Evolutionary conservation across 2,329 filamentous ascomycete genomes (phyloP).

Genomic region (Niveomyces coronatus): DNA sequence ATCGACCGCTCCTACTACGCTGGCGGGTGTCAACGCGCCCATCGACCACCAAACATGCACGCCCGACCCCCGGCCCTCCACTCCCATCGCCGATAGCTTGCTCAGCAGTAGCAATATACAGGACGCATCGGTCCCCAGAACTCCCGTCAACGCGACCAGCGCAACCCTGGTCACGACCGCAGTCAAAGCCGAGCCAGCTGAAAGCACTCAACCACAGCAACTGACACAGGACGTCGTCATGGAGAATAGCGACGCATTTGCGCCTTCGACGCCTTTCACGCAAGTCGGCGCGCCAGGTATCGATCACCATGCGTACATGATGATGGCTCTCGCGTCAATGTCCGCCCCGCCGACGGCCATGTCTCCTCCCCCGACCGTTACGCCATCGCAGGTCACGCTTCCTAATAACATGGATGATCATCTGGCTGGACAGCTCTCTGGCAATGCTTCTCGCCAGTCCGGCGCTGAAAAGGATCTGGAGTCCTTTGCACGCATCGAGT

Average conservation of each 20-base stretch:
- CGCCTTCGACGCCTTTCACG: conserved; percentile 24
- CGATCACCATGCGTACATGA: conserved; percentile 32
- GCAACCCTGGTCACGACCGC: no score
- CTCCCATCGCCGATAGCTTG: no score
- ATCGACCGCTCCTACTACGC: neutral
- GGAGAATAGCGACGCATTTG: conserved; percentile 17
- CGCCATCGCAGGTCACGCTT: conserved; percentile 35
- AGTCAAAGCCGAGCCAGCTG: conserved; percentile 11
- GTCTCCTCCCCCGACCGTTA: conserved; percentile 34
- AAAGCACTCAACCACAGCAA: conserved; percentile 12
- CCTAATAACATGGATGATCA: conserved; percentile 25
- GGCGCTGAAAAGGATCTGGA: conserved; percentile 35
- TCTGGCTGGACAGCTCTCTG: conserved; percentile 18
- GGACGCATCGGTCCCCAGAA: no score
- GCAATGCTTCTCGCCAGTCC: conserved; percentile 24
- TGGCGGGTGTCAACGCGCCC: no score
- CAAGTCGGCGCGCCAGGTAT: conserved; percentile 22
- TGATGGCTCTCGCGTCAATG: conserved; percentile 34
- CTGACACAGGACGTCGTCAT: conserved; percentile 8
- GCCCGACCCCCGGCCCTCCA: no score
- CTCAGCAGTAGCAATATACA: no score
- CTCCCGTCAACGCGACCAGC: neutral
- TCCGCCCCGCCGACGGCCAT: conserved; percentile 26
- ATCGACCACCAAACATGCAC: no score
- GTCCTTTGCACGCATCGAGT: conserved; percentile 53